A percentile compares a stretch with the other conserved stretches of the same genome.
Evolutionary conservation across 169 alveolate species (phyloP).

Genomic region (Plasmodium vivax): DNA sequence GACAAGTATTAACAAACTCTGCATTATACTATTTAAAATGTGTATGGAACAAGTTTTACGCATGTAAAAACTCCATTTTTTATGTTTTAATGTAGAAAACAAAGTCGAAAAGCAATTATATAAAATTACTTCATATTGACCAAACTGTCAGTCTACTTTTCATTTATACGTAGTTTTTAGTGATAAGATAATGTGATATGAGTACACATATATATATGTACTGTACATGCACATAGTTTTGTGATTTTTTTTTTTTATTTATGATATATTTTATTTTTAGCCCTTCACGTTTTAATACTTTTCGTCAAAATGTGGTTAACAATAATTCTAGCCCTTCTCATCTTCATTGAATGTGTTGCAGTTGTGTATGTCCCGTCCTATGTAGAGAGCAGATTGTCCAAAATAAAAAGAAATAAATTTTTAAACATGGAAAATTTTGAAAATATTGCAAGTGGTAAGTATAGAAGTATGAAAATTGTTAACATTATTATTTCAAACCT

Average conservation of each 20-base stretch:
- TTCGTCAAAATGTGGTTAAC: conserved; percentile 70
- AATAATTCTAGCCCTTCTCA: conserved; percentile 27
- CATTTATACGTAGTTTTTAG: conserved; percentile 6
- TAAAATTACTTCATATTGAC: not conserved
- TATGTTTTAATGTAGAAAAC: not conserved
- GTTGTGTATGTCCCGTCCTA: conserved; percentile 51
- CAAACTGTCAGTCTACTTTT: not conserved
- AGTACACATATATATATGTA: not conserved
- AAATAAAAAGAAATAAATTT: conserved; percentile 35
- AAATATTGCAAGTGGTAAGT: conserved; percentile 74
- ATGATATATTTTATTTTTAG: conserved; percentile 6
- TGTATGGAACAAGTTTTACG: not conserved
- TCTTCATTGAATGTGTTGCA: conserved; percentile 64
- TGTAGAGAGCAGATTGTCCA: conserved; percentile 27
- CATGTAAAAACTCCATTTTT: not conserved
- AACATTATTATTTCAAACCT: conserved; percentile 1
- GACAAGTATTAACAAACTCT: not conserved
- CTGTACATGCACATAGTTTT: not conserved
- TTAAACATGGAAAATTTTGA: conserved; percentile 60
- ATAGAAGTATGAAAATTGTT: conserved; percentile 14
- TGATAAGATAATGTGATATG: conserved; percentile 2
- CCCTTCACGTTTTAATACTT: not conserved
- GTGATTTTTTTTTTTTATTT: conserved; percentile 3
- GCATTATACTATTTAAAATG: not conserved
- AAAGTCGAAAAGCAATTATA: not conserved